These are phyloP conservation scores for Xylaria sp. DNA, from an alignment of 2,329 filamentous ascomycete species.

Conservation along the genomic window DNA sequence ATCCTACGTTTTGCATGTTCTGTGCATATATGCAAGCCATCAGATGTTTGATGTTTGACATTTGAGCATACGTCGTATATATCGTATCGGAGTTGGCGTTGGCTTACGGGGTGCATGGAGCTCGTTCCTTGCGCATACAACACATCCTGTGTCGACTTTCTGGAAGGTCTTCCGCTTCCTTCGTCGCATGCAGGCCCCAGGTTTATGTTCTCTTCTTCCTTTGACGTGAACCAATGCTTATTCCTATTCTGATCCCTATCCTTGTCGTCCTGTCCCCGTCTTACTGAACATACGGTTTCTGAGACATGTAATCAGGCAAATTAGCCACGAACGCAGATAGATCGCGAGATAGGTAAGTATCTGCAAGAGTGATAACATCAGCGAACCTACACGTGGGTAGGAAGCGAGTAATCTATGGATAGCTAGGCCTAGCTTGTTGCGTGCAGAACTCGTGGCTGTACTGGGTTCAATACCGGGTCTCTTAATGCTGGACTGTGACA, in stretches of 20 bases:
- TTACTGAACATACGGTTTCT: slow-evolving; percentile 13
- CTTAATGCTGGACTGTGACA: background rate
- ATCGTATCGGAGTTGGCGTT: background rate
- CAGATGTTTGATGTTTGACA: background rate
- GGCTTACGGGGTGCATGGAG: slow-evolving; percentile 18
- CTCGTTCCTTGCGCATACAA: no score
- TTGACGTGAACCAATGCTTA: slow-evolving; percentile 7
- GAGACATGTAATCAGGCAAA: slow-evolving; percentile 17
- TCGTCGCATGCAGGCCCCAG: slow-evolving; percentile 4
- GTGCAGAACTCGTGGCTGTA: slow-evolving; percentile 1
- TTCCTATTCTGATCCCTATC: background rate
- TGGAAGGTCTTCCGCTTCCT: slow-evolving; percentile 29
- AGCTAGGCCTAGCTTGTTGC: background rate
- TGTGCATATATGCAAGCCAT: background rate
- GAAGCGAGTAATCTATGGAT: background rate
- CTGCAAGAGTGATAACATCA: background rate
- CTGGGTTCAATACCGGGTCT: background rate
- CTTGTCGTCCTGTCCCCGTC: background rate
- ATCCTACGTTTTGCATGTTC: background rate
- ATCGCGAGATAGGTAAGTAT: background rate
- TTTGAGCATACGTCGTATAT: background rate
- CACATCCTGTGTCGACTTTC: background rate
- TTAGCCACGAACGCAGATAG: background rate
- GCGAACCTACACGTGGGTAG: background rate
- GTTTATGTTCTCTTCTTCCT: background rate